phyloP scores from a whole-genome alignment of 139 green algal genomes.

The Protoeuglena noctilucae region DNA sequence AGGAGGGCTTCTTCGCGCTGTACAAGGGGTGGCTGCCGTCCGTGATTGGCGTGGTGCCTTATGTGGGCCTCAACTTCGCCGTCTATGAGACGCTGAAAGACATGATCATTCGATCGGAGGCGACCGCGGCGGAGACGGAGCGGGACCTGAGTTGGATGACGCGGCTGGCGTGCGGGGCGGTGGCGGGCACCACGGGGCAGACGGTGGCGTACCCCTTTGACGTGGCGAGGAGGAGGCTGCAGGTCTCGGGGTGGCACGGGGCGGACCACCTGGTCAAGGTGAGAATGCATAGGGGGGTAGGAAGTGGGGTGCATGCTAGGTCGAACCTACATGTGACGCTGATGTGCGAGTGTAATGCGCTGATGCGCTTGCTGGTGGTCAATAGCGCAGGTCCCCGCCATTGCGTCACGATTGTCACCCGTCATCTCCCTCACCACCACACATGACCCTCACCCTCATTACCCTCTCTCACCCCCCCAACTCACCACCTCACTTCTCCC shows the following conservation, averaged over 20 bases:
- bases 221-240: conserved; percentile 75
- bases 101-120: conserved; percentile 41
- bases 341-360: too few species aligned
- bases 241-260: conserved; percentile 71
- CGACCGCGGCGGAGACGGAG: conserved; percentile 35
- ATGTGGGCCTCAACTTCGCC: conserved; percentile 95
- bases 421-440: too few species aligned
- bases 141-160: conserved; percentile 54
- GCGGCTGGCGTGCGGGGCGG: conserved; percentile 70
- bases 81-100: conserved; percentile 95
- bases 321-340: too few species aligned
- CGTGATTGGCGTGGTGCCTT: conserved; percentile 94
- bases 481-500: not conserved
- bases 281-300: too few species aligned
- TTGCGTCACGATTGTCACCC: too few species aligned
- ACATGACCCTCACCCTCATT: too few species aligned
- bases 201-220: conserved; percentile 97
- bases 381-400: too few species aligned
- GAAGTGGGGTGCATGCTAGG: too few species aligned
- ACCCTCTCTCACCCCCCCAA: too few species aligned
- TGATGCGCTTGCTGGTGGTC: too few species aligned
- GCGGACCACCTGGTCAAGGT: conserved; percentile 25
- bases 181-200: conserved; percentile 83
- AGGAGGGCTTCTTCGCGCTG: conserved; percentile 78
- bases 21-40: conserved; percentile 92